These are phyloP conservation scores for Starmerella bombi DNA, from an alignment of 805 yeast genomes.

Conservation along the genomic window DNA sequence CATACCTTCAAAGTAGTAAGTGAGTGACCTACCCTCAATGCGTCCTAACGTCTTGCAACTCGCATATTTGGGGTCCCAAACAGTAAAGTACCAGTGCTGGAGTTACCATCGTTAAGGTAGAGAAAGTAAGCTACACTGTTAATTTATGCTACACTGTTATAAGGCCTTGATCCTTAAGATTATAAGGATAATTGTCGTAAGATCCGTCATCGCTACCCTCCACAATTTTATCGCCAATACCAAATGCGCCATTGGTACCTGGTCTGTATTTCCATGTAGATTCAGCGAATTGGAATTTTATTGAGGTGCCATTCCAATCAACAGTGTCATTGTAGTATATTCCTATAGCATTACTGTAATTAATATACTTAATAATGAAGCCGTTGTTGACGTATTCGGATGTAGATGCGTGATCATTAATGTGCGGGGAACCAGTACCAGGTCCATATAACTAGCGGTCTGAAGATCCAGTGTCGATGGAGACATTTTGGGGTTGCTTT, in stretches of 20 bases:
- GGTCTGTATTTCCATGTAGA: neutral
- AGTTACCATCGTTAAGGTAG: slow-evolving; percentile 29
- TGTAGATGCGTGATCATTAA: slow-evolving; percentile 12
- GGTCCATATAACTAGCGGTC: slow-evolving; percentile 43
- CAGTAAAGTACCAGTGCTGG: slow-evolving; percentile 16
- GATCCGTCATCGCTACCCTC: neutral
- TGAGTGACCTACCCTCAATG: slow-evolving; percentile 1
- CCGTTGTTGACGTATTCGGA: slow-evolving; percentile 15
- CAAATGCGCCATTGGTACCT: slow-evolving; percentile 3
- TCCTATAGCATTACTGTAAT: slow-evolving; percentile 33
- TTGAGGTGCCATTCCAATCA: slow-evolving; percentile 33
- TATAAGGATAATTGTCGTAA: slow-evolving; percentile 26
- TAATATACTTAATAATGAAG: slow-evolving; percentile 25
- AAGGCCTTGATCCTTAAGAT: slow-evolving; percentile 30
- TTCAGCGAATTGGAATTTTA: slow-evolving; percentile 23
- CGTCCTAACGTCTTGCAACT: slow-evolving; percentile 1
- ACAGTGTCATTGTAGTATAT: slow-evolving; percentile 50
- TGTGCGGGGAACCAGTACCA: neutral
- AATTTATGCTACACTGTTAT: too few species aligned
- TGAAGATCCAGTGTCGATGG: slow-evolving; percentile 57
- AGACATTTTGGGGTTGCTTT: neutral
- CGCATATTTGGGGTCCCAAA: slow-evolving; percentile 56
- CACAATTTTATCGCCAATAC: neutral
- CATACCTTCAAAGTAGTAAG: slow-evolving; percentile 18
- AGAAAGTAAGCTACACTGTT: slow-evolving; percentile 34